A percentile compares a stretch with the other conserved stretches of the same genome.
Evolutionary conservation across 2,329 filamentous ascomycete species (phyloP).

Genomic region (Talaromyces pinophilus): DNA sequence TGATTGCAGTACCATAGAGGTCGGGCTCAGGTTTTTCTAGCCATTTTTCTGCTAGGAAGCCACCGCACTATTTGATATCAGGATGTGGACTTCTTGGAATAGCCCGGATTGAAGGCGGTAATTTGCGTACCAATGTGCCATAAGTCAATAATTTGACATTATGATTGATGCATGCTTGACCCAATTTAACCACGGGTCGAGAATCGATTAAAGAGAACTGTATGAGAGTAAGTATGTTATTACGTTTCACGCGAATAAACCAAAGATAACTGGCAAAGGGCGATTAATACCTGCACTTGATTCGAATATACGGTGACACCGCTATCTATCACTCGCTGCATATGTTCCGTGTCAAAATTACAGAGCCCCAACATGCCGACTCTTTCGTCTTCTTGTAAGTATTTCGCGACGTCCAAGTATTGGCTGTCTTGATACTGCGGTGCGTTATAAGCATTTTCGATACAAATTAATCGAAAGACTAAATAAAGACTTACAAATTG

Average conservation of each 20-base stretch:
- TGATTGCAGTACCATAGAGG: conserved; percentile 19
- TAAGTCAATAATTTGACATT: conserved; percentile 50
- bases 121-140: conserved; percentile 39
- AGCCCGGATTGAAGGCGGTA: no score
- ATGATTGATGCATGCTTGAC: conserved; percentile 38
- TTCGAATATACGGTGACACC: conserved; percentile 41
- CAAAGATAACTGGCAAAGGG: not conserved
- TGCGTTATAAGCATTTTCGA: not conserved
- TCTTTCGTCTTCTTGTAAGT: conserved; percentile 38
- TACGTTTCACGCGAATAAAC: not conserved
- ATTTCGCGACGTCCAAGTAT: conserved; percentile 39
- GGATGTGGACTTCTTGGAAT: not conserved
- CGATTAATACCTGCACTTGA: conserved; percentile 39
- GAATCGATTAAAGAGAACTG: conserved; percentile 47
- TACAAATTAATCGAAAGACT: conserved; percentile 26
- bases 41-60: conserved; percentile 21
- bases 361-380: conserved; percentile 43
- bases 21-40: conserved; percentile 14
- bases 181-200: conserved; percentile 43
- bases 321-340: conserved; percentile 36
- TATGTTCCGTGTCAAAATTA: conserved; percentile 46
- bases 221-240: not conserved
- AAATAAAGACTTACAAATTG: conserved; percentile 35
- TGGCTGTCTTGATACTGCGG: conserved; percentile 35
- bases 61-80: conserved; percentile 18